Percentiles rank a stretch among this genome's conserved stretches.
Evolutionary conservation across 805 yeast species (phyloP).

Genomic region (Torulaspora gathmanii): DNA sequence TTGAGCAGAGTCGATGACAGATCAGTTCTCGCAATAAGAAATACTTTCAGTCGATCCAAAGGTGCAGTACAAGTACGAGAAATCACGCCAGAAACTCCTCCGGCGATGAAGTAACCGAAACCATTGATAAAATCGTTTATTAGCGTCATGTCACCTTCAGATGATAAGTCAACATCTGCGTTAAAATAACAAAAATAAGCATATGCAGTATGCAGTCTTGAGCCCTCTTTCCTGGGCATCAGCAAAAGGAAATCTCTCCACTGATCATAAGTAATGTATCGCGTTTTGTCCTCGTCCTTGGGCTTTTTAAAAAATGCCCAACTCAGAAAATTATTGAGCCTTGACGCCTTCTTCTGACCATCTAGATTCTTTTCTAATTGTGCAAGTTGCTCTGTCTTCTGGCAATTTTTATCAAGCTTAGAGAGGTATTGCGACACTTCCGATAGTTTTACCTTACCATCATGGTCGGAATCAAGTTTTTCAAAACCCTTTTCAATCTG

Average conservation of each 20-base stretch:
- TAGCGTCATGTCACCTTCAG: slow-evolving; percentile 90
- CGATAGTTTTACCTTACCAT: slow-evolving; percentile 59
- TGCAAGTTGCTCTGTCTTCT: slow-evolving; percentile 3
- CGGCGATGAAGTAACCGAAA: slow-evolving; percentile 86
- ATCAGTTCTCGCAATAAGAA: slow-evolving; percentile 86
- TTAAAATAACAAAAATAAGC: slow-evolving; percentile 52
- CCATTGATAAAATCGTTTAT: slow-evolving; percentile 76
- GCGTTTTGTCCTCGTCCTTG: slow-evolving; percentile 35
- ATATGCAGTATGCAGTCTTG: slow-evolving; percentile 76
- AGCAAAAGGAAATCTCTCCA: slow-evolving; percentile 78
- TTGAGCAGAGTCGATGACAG: slow-evolving; percentile 63
- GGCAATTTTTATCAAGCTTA: slow-evolving; percentile 39
- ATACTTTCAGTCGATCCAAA: slow-evolving; percentile 90
- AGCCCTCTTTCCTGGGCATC: slow-evolving; percentile 76
- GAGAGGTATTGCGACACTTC: slow-evolving; percentile 68
- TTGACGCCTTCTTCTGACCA: slow-evolving; percentile 9
- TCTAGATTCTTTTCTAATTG: slow-evolving; percentile 2
- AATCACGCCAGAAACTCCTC: slow-evolving; percentile 93
- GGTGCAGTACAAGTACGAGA: slow-evolving; percentile 97
- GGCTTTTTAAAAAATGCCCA: slow-evolving; percentile 31
- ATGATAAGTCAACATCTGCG: slow-evolving; percentile 74
- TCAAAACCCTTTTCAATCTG: slow-evolving; percentile 67
- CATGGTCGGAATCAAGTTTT: slow-evolving; percentile 63
- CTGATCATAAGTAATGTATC: slow-evolving; percentile 74
- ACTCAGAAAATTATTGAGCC: slow-evolving; percentile 22